Percentiles rank a stretch among this genome's conserved stretches.
Conservation (phyloP, 164 flowering plant genomes). For the Kalanchoe fedtschenkoi region DNA sequence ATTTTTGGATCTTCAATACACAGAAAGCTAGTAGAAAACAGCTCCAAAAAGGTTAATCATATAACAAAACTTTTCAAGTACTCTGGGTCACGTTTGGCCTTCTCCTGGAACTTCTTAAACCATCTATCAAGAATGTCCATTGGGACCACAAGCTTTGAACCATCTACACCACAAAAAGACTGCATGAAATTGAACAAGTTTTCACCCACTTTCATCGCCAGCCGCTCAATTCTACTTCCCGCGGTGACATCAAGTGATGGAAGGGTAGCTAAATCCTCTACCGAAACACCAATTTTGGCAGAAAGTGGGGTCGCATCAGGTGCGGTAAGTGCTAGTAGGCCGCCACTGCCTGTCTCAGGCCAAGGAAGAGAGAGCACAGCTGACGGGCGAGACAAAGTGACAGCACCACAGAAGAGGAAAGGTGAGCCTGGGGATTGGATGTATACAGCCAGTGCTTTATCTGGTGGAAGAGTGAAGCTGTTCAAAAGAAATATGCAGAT, state of each 20-base stretch:
- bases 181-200: slow-evolving; percentile 97
- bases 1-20: too few species aligned
- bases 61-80: slow-evolving; percentile 72
- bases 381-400: slow-evolving; percentile 81
- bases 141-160: slow-evolving; percentile 70
- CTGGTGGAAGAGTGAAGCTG: slow-evolving; percentile 67
- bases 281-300: slow-evolving; percentile 91
- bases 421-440: slow-evolving; percentile 86
- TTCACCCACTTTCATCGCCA: slow-evolving; percentile 93
- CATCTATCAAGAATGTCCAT: slow-evolving; percentile 93
- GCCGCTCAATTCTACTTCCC: slow-evolving; percentile 50
- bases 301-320: slow-evolving; percentile 48
- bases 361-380: slow-evolving; percentile 77
- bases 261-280: slow-evolving; percentile 62
- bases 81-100: slow-evolving; percentile 85
- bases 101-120: slow-evolving; percentile 96
- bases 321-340: slow-evolving; percentile 41
- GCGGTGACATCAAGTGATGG: slow-evolving; percentile 69
- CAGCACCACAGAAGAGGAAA: slow-evolving; percentile 78
- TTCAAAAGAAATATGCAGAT: slow-evolving; percentile 84
- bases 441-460: slow-evolving; percentile 89
- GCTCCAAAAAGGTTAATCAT: too few species aligned
- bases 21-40: too few species aligned
- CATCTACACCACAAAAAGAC: slow-evolving; percentile 88
- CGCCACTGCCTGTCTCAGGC: slow-evolving; percentile 61